phyloP scores from a whole-genome alignment of 257 asterid species.

The Ajuga chamaepitys region DNA sequence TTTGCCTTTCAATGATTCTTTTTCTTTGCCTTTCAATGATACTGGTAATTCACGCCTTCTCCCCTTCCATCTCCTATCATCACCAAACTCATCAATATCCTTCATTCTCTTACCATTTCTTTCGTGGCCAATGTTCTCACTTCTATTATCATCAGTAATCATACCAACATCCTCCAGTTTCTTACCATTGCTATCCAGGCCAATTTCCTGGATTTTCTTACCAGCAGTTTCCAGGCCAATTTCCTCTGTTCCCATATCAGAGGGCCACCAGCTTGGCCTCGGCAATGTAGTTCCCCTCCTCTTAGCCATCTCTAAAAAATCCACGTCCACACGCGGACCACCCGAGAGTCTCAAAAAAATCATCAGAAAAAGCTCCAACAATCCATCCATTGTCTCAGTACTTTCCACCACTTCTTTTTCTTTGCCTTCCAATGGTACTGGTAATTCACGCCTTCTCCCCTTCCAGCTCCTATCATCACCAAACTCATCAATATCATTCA shows the following conservation, averaged over 20 bases:
- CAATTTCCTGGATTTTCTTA: too few relatives aligned
- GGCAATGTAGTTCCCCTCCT: slow-evolving; percentile 30
- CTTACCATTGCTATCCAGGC: neutral
- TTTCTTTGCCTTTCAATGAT: slow-evolving; percentile 18
- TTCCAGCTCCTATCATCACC: neutral
- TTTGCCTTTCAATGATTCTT: slow-evolving; percentile 6
- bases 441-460: slow-evolving; percentile 23
- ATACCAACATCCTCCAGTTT: neutral
- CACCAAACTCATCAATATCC: slow-evolving; percentile 17
- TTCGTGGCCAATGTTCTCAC: neutral
- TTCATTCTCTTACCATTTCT: neutral
- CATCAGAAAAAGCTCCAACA: slow-evolving; percentile 17
- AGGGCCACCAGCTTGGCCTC: slow-evolving; percentile 37
- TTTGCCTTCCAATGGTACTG: slow-evolving; percentile 19
- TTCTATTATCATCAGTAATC: too few relatives aligned
- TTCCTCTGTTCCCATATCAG: slow-evolving; percentile 9
- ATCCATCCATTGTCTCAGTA: slow-evolving; percentile 5
- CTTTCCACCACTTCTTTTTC: neutral
- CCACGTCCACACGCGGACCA: slow-evolving; percentile 10
- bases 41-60: slow-evolving; percentile 27
- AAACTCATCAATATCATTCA: slow-evolving; percentile 17
- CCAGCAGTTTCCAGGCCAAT: too few relatives aligned
- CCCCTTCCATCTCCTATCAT: neutral
- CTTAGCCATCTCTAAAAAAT: slow-evolving; percentile 28
- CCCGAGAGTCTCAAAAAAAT: neutral